Percentiles rank a stretch among this genome's conserved stretches.
phyloP scores from a whole-genome alignment of 176 grass and related monocot genomes.

The Aegilops longissima region DNA sequence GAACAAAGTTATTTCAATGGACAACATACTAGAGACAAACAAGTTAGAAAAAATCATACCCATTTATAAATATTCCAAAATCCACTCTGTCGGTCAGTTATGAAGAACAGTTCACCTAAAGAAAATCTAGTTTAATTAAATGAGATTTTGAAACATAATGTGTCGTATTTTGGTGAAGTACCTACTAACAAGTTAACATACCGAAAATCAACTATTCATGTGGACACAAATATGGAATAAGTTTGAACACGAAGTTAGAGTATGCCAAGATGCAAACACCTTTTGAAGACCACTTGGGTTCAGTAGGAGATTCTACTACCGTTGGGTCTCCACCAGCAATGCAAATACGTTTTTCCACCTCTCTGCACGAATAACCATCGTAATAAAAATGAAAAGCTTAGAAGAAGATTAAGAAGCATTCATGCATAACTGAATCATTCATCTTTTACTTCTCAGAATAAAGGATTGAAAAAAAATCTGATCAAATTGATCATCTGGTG shows the following conservation, averaged over 20 bases:
- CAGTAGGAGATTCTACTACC: conserved; percentile 86
- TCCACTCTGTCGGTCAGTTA: conserved; percentile 76
- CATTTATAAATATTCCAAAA: conserved; percentile 99
- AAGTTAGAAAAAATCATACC: conserved; percentile 49
- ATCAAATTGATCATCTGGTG: conserved; percentile 21
- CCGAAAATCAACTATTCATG: neutral
- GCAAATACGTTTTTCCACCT: conserved; percentile 55
- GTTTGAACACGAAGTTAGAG: neutral
- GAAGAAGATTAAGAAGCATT: neutral
- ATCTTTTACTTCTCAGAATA: neutral
- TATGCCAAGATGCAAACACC: conserved; percentile 41
- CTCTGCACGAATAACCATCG: conserved; percentile 39
- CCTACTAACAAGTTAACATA: neutral
- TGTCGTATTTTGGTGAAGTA: neutral
- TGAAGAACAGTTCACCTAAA: conserved; percentile 88
- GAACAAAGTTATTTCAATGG: neutral
- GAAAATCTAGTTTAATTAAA: conserved; percentile 20
- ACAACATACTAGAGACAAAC: conserved; percentile 21
- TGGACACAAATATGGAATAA: neutral
- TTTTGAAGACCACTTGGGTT: conserved; percentile 94
- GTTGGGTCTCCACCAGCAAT: conserved; percentile 74
- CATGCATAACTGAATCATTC: neutral
- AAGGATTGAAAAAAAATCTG: neutral
- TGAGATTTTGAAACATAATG: conserved; percentile 25
- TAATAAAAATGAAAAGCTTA: neutral